A percentile compares a stretch with the other conserved stretches of the same genome.
phyloP scores from a whole-genome alignment of 2,329 filamentous ascomycete genomes.

The Aspergillus tamarii region DNA sequence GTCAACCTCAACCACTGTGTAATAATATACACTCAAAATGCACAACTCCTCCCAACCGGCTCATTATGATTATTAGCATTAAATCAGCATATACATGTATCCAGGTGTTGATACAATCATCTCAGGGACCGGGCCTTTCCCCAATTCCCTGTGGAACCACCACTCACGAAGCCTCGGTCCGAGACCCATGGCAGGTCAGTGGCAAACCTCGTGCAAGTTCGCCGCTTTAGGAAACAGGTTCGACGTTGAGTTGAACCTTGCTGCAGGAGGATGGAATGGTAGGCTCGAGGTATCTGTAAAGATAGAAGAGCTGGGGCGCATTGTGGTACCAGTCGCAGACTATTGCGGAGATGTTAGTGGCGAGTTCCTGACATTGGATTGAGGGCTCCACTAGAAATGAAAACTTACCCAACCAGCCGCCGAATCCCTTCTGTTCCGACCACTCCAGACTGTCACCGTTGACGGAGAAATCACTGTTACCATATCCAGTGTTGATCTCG shows the following conservation, averaged over 20 bases:
- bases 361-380: constrained; percentile 2
- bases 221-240: constrained; percentile 27
- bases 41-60: not conserved
- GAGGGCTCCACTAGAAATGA: not conserved
- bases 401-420: constrained; percentile 45
- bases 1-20: not conserved
- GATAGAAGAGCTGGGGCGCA: constrained; percentile 44
- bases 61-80: constrained; percentile 8
- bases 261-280: constrained; percentile 38
- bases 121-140: not conserved
- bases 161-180: constrained; percentile 3
- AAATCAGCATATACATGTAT: not conserved
- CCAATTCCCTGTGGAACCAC: constrained; percentile 18
- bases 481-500: constrained; percentile 38
- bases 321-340: constrained; percentile 47
- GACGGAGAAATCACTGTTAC: constrained; percentile 35
- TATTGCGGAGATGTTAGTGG: constrained; percentile 19
- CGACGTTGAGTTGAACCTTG: constrained; percentile 33
- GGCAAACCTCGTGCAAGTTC: constrained; percentile 9
- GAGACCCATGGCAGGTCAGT: constrained; percentile 13
- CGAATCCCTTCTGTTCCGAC: constrained; percentile 35
- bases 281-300: constrained; percentile 28
- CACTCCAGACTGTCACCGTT: constrained; percentile 31
- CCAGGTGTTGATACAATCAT: constrained; percentile 11
- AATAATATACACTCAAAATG: not conserved